Base-by-base conservation (phyloP, 257 asterid species). In the Scutellaria minor region DNA sequence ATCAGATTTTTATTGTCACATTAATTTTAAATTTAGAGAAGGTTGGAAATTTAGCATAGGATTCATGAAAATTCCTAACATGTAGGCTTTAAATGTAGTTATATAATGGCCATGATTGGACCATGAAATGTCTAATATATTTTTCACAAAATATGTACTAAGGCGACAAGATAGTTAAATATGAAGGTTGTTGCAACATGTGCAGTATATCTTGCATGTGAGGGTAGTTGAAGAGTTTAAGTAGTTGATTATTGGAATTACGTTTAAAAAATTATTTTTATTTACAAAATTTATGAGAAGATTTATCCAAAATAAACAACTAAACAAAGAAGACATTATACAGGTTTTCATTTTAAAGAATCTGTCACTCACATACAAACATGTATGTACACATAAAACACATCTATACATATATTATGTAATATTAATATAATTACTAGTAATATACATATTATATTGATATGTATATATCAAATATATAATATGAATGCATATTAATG, bases 61-160 rank as follows among this genome's bases (percentile, higher is more conserved):
- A 53, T n/a, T 9, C 37, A 7, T 44, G 55, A 37, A 56, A 31
- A 14, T 78, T 51, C 62, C 75, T 72, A 72, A 66, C 24, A 73
- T 78, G 73, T 61, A 59, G 67, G 75, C 75, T 59, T 63, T 52
- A 72, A 77, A 72, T 72, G 72, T 69, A 57, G 56, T 11, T 3
- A 54, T 2, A 31, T 31, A 31, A 31, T 39, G 46, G 39, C 35
- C 52, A 68, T 46, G n/a, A 31, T 50, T 68, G 66, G 75, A 53
- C 59, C 59, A 51, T 11, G 58, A 67, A 37, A 60, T 40, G 44
- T 35, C 8, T 4, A 41, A 20, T 44, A 5, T 50, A 2, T n/a
- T 18, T 47, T 9, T 46, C 6, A 37, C 9, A 58, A 71, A 47
- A 35, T 31, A 14, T 73, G 71, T 63, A 55, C 64, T 58, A 47